phyloP scores from a whole-genome alignment of 345 rosid species.

The Eucalyptus regnans region DNA sequence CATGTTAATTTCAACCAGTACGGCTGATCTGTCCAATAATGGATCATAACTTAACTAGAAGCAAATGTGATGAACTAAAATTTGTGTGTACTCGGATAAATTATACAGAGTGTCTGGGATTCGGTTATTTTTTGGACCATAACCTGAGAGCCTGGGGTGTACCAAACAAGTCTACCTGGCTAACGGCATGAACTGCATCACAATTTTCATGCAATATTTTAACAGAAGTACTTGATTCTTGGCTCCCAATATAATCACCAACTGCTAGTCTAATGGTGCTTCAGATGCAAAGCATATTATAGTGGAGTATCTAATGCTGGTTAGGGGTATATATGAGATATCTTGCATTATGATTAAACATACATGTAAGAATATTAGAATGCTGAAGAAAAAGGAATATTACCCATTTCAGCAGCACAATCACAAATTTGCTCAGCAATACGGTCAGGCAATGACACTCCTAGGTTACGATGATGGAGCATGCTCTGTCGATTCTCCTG shows the following conservation, averaged over 20 bases:
- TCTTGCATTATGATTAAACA: neutral
- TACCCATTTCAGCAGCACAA: conserved; percentile 64
- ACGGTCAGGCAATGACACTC: conserved; percentile 29
- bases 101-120: neutral
- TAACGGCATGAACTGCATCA: neutral
- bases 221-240: neutral
- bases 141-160: neutral
- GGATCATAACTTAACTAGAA: neutral
- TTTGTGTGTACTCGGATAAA: neutral
- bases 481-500: conserved; percentile 24
- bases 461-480: conserved; percentile 20
- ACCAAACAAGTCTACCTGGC: neutral
- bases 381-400: neutral
- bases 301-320: neutral
- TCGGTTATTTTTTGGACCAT: neutral
- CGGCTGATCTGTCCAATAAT: neutral
- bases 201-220: neutral
- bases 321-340: neutral
- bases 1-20: neutral
- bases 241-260: neutral
- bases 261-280: neutral
- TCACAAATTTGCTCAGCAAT: conserved; percentile 67
- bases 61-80: neutral
- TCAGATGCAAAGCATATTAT: neutral
- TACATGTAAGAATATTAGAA: neutral